These are phyloP conservation scores for Glebionis coronaria DNA, from an alignment of 129 eudicot species.

Conservation along the genomic window DNA sequence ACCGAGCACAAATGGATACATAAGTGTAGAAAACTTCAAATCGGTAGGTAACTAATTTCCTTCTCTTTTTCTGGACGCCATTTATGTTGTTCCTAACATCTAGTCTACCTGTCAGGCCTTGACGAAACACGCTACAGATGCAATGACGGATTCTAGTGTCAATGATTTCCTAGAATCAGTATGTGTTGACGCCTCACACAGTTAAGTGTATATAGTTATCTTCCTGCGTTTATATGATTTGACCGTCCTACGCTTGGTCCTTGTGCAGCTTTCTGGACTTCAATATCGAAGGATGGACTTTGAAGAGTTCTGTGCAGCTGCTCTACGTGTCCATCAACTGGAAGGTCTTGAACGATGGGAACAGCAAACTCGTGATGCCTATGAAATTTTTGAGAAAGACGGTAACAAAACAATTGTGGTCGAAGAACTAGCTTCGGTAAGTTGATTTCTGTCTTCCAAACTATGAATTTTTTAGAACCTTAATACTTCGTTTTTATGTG, in stretches of 20 bases:
- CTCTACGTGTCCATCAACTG: constrained; percentile 33
- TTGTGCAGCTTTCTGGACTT: constrained; percentile 28
- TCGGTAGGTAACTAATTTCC: constrained; percentile 20
- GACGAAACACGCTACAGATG: constrained; percentile 27
- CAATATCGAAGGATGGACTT: constrained; percentile 36
- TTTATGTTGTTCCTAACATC: not conserved
- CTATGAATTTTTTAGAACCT: not conserved
- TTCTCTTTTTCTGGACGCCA: not conserved
- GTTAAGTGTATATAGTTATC: not conserved
- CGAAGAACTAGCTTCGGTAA: constrained; percentile 42
- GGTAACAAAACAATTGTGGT: constrained; percentile 31
- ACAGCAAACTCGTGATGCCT: constrained; percentile 25
- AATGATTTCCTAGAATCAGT: constrained; percentile 35
- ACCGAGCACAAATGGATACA: constrained; percentile 28
- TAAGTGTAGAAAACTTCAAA: constrained; percentile 27
- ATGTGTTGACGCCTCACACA: not conserved
- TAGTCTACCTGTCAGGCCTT: constrained; percentile 21
- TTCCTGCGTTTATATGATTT: not conserved
- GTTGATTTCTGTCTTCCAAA: not conserved
- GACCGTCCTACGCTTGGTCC: constrained; percentile 11
- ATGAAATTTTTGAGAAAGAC: constrained; percentile 32
- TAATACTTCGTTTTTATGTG: not conserved
- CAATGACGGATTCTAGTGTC: constrained; percentile 32
- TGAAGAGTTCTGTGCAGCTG: constrained; percentile 39
- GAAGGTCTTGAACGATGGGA: constrained; percentile 34